A percentile compares a stretch with the other conserved stretches of the same genome.
Conservation (phyloP, 257 asterid genomes). For the Solanum infundibuliforme region DNA sequence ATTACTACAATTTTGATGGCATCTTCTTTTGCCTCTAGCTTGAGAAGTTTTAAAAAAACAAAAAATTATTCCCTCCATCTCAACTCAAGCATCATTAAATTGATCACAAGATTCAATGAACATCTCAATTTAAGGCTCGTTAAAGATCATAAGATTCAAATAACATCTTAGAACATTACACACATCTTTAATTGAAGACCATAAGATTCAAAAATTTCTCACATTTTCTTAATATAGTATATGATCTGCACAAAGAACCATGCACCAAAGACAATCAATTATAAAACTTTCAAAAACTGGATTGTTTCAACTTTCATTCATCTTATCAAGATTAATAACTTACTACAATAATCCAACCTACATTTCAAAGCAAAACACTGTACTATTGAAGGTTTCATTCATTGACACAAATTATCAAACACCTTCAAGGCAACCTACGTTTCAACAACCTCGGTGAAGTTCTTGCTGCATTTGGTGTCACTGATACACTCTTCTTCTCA, state of each 20-base stretch:
- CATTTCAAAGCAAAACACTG: background rate
- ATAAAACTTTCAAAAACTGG: background rate
- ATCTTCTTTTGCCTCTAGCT: background rate
- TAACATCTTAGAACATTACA: background rate
- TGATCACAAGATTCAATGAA: background rate
- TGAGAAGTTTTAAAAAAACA: background rate
- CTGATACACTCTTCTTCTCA: slow-evolving; percentile 2
- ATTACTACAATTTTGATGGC: background rate
- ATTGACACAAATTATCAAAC: slow-evolving; percentile 14
- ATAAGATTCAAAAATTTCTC: background rate
- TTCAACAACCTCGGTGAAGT: slow-evolving; percentile 53
- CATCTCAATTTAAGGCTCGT: background rate
- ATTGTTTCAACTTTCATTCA: background rate
- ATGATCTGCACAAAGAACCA: background rate
- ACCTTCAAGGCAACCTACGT: slow-evolving; percentile 7
- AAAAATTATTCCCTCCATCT: background rate
- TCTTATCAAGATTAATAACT: background rate
- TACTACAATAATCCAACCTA: background rate
- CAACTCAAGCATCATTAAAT: background rate
- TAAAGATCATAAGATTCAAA: background rate
- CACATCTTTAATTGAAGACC: background rate
- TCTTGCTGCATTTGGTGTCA: slow-evolving; percentile 21
- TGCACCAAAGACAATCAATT: background rate
- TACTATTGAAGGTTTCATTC: background rate
- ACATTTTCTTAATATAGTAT: background rate